These are phyloP conservation scores for Posidonia australis DNA, from an alignment of 106 monocot genomes.

Conservation along the genomic window DNA sequence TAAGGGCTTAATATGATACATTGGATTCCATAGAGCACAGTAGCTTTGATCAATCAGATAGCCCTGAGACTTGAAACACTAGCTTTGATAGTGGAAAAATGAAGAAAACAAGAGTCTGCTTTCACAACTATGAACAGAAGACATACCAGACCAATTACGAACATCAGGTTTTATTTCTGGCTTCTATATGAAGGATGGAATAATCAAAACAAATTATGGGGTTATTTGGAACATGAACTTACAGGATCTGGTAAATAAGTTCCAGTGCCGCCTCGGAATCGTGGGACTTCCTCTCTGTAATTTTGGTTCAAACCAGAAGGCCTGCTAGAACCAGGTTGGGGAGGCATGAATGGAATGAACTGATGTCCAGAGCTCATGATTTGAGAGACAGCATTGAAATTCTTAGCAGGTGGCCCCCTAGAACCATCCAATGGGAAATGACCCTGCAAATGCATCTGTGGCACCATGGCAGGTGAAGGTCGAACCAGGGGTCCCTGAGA, in stretches of 20 bases:
- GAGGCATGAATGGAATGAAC: slow-evolving; percentile 39
- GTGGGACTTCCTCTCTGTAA: slow-evolving; percentile 52
- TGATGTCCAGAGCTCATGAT: slow-evolving; percentile 34
- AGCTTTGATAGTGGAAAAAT: too few relatives aligned
- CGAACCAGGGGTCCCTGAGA: slow-evolving; percentile 25
- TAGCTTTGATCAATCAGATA: too few relatives aligned
- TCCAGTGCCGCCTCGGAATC: slow-evolving; percentile 71
- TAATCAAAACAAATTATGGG: neutral
- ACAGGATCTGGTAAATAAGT: slow-evolving; percentile 81
- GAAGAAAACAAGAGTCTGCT: too few relatives aligned
- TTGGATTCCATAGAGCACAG: too few relatives aligned
- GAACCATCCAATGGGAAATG: slow-evolving; percentile 49
- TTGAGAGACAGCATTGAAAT: slow-evolving; percentile 39
- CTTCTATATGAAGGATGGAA: neutral
- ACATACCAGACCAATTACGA: too few relatives aligned
- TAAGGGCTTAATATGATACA: too few relatives aligned
- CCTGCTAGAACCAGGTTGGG: slow-evolving; percentile 41
- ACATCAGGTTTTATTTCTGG: neutral
- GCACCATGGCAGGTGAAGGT: slow-evolving; percentile 28
- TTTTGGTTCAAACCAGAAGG: slow-evolving; percentile 31
- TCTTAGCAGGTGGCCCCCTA: slow-evolving; percentile 37
- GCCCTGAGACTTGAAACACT: too few relatives aligned
- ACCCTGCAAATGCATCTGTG: slow-evolving; percentile 42
- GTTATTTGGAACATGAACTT: slow-evolving; percentile 15
- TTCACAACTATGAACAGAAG: too few relatives aligned